These are phyloP conservation scores for Funneliformis geosporum DNA, from an alignment of 192 early-diverging fungal species.

Conservation along the genomic window DNA sequence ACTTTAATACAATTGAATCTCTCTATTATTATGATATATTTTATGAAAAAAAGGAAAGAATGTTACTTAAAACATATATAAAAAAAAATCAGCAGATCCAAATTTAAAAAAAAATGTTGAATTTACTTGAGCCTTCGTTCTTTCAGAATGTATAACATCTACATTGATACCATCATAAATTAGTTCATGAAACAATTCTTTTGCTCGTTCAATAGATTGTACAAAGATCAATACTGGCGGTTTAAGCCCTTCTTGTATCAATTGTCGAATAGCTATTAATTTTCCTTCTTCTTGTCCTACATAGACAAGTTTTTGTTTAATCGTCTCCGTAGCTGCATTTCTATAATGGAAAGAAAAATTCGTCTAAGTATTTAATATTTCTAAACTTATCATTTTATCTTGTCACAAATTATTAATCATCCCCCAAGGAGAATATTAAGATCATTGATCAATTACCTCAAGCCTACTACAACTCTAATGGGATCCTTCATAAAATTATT, in stretches of 20 bases:
- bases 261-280: conserved; percentile 86
- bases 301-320: conserved; percentile 87
- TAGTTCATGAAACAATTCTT: conserved; percentile 94
- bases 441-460: conserved; percentile 53
- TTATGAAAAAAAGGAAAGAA: not conserved
- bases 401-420: not conserved
- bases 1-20: conserved; percentile 86
- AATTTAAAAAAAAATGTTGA: conserved; percentile 18
- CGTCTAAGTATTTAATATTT: too few species aligned
- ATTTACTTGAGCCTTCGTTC: conserved; percentile 82
- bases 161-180: conserved; percentile 98
- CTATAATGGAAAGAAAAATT: conserved; percentile 37
- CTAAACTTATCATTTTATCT: too few species aligned
- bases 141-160: conserved; percentile 96
- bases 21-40: conserved; percentile 46
- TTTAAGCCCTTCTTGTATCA: conserved; percentile 78
- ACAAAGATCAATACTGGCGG: conserved; percentile 96
- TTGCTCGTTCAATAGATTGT: conserved; percentile 95
- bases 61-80: not conserved
- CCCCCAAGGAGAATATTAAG: not conserved
- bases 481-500: conserved; percentile 90
- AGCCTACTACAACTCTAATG: conserved; percentile 84
- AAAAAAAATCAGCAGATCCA: not conserved
- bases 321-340: conserved; percentile 89
- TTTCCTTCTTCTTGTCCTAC: conserved; percentile 95